phyloP scores from a whole-genome alignment of 805 yeast genomes.

The Candida anglica region DNA sequence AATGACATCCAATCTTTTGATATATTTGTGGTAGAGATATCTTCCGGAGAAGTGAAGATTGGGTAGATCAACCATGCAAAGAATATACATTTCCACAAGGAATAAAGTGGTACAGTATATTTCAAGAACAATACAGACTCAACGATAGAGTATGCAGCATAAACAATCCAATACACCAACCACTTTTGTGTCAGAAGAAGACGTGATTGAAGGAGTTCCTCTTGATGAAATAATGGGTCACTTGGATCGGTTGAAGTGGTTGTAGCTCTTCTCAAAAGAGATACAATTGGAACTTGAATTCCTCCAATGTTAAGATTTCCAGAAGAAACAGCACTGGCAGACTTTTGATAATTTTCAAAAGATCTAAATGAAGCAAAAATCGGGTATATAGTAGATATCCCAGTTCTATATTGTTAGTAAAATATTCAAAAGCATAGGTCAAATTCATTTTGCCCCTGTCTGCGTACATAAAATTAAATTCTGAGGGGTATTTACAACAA shows the following conservation, averaged over 20 bases:
- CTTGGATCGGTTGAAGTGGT: conserved; percentile 8
- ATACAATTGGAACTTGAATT: conserved; percentile 34
- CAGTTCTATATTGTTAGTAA: conserved; percentile 14
- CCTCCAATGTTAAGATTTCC: conserved; percentile 32
- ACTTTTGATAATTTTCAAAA: conserved; percentile 37
- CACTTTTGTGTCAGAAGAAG: conserved; percentile 34
- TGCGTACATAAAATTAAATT: too few relatives aligned
- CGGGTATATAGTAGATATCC: conserved; percentile 52
- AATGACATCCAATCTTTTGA: conserved; percentile 24
- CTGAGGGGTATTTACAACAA: too few relatives aligned
- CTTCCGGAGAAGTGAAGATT: conserved; percentile 12
- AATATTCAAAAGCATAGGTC: too few relatives aligned
- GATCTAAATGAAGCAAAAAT: conserved; percentile 59
- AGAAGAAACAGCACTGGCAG: conserved; percentile 24
- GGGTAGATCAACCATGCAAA: conserved; percentile 62
- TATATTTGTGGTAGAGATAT: neutral
- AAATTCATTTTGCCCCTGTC: too few relatives aligned
- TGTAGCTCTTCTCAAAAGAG: conserved; percentile 28
- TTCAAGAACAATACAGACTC: conserved; percentile 42
- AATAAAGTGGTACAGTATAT: conserved; percentile 51
- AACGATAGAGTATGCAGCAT: conserved; percentile 39
- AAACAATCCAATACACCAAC: conserved; percentile 62
- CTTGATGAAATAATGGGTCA: conserved; percentile 3
- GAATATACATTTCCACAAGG: conserved; percentile 43
- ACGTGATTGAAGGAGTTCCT: conserved; percentile 16